These are phyloP conservation scores for Sugiyamaella xylanicola DNA, from an alignment of 1,139 yeast species.

Conservation along the genomic window DNA sequence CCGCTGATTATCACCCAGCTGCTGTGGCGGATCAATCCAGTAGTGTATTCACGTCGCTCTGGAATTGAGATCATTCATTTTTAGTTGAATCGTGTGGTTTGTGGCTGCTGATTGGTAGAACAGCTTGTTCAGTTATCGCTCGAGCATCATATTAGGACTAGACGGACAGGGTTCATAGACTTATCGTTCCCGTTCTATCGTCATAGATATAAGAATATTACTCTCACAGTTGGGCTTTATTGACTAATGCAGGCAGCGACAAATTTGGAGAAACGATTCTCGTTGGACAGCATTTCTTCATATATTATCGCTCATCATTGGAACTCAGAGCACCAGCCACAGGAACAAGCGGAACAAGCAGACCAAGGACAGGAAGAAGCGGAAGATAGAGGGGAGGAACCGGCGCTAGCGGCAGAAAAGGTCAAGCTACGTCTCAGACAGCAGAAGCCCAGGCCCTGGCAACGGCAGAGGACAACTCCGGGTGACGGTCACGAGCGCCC, in stretches of 20 bases:
- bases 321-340: too few relatives aligned
- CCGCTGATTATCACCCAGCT: too few relatives aligned
- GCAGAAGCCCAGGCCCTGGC: neutral
- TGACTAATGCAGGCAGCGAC: conserved; percentile 12
- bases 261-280: conserved; percentile 18
- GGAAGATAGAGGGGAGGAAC: neutral
- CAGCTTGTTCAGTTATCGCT: too few relatives aligned
- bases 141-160: too few relatives aligned
- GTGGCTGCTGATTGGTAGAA: too few relatives aligned
- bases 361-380: neutral
- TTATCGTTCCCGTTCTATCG: too few relatives aligned
- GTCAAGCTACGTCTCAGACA: neutral
- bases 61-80: too few relatives aligned
- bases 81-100: too few relatives aligned
- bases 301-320: conserved; percentile 8
- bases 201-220: too few relatives aligned
- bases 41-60: too few relatives aligned
- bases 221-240: neutral
- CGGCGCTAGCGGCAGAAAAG: neutral
- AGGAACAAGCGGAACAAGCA: neutral
- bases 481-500: neutral
- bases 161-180: too few relatives aligned
- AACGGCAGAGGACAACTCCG: neutral
- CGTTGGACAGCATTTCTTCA: conserved; percentile 14
- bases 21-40: too few relatives aligned